Percentiles rank a stretch among this genome's conserved stretches.
Conservation (phyloP, 2,329 filamentous ascomycete species). For the Rachicladosporium sp. region DNA sequence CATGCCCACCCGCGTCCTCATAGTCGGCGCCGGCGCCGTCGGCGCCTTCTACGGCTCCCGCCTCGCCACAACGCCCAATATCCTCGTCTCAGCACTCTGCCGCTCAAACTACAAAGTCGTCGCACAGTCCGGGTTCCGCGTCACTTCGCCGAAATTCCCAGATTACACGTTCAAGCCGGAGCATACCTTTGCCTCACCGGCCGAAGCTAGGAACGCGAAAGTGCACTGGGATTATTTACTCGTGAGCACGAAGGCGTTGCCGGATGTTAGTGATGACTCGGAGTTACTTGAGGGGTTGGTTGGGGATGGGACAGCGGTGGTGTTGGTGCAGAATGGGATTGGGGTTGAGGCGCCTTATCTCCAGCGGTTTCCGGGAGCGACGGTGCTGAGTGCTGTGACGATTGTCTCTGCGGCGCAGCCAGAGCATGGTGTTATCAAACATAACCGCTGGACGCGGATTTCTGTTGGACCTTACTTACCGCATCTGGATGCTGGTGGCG, state of each 20-base stretch:
- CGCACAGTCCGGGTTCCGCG: slow-evolving; percentile 45
- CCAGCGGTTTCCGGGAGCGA: slow-evolving; percentile 45
- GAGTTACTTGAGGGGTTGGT: slow-evolving; percentile 50
- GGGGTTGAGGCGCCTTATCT: slow-evolving; percentile 58
- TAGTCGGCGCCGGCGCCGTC: slow-evolving; percentile 59
- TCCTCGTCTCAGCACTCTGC: slow-evolving; percentile 57
- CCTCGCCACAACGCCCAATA: slow-evolving; percentile 40
- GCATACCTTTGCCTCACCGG: slow-evolving; percentile 49
- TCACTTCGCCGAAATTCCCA: slow-evolving; percentile 56
- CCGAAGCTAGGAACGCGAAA: slow-evolving; percentile 38
- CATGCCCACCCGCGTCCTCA: slow-evolving; percentile 45
- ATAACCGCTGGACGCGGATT: slow-evolving; percentile 64
- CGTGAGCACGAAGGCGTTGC: slow-evolving; percentile 58
- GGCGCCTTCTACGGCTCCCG: slow-evolving; percentile 62
- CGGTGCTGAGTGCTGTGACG: slow-evolving; percentile 57
- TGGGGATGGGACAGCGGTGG: slow-evolving; percentile 42
- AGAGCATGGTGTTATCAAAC: slow-evolving; percentile 48
- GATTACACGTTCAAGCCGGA: slow-evolving; percentile 52
- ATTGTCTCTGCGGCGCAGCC: slow-evolving; percentile 57
- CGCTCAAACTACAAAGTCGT: slow-evolving; percentile 61
- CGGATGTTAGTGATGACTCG: slow-evolving; percentile 52
- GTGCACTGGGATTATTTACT: slow-evolving; percentile 53
- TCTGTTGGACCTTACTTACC: slow-evolving; percentile 54
- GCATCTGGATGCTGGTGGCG: slow-evolving; percentile 29
- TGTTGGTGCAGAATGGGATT: slow-evolving; percentile 61